These are phyloP conservation scores for Sherardia arvensis DNA, from an alignment of 257 asterid species.

Conservation along the genomic window DNA sequence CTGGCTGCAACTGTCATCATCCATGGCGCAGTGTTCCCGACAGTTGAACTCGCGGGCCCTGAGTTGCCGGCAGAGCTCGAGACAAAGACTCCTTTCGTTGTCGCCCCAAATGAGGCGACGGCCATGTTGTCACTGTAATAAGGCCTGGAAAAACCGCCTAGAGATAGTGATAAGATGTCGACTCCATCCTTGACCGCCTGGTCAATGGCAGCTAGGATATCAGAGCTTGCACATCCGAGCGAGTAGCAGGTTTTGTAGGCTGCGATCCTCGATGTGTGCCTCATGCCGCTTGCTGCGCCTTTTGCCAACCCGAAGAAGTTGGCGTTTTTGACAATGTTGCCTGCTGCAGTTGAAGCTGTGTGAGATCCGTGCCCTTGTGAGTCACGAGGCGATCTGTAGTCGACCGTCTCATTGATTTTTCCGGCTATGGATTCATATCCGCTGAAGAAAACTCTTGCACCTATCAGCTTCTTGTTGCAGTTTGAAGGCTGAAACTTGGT, in stretches of 20 bases:
- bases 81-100: slow-evolving; percentile 40
- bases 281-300: slow-evolving; percentile 61
- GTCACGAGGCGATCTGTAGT: slow-evolving; percentile 57
- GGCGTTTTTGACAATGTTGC: slow-evolving; percentile 40
- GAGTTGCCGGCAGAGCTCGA: slow-evolving; percentile 61
- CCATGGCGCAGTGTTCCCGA: slow-evolving; percentile 68
- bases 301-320: slow-evolving; percentile 41
- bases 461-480: slow-evolving; percentile 55
- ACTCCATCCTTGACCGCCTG: slow-evolving; percentile 63
- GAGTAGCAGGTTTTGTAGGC: slow-evolving; percentile 59
- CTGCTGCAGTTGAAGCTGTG: slow-evolving; percentile 67
- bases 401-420: slow-evolving; percentile 39
- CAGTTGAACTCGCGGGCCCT: slow-evolving; percentile 46
- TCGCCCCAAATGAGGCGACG: slow-evolving; percentile 63
- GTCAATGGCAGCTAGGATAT: slow-evolving; percentile 61
- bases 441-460: slow-evolving; percentile 50
- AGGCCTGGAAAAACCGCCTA: slow-evolving; percentile 44
- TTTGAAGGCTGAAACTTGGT: slow-evolving; percentile 30
- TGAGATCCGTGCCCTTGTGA: slow-evolving; percentile 72
- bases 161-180: slow-evolving; percentile 51
- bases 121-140: slow-evolving; percentile 43
- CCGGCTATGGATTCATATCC: slow-evolving; percentile 54
- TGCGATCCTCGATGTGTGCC: slow-evolving; percentile 52
- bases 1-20: slow-evolving; percentile 72
- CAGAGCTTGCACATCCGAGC: slow-evolving; percentile 48